phyloP scores from a whole-genome alignment of 1,284 basidiomycete genomes.

The Stygiomarasmius scandens region DNA sequence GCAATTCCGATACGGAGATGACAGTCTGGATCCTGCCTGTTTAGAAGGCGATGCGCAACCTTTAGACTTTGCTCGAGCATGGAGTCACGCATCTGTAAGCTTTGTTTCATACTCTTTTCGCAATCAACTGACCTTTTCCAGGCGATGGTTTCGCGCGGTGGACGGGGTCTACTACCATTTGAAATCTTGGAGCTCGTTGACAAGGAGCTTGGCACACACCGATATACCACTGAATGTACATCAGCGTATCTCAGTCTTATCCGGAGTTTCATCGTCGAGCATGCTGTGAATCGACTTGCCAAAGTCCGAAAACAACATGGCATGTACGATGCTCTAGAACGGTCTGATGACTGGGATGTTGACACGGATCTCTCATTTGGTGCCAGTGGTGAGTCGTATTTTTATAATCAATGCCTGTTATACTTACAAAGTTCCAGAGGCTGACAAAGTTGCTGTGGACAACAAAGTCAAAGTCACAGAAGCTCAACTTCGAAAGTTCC shows the following conservation, averaged over 20 bases:
- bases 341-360: slow-evolving; percentile 77
- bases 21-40: slow-evolving; percentile 96
- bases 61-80: slow-evolving; percentile 86
- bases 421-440: slow-evolving; percentile 38
- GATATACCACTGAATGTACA: slow-evolving; percentile 74
- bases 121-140: slow-evolving; percentile 30
- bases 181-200: slow-evolving; percentile 83
- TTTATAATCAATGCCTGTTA: slow-evolving; percentile 6
- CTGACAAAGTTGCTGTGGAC: slow-evolving; percentile 75
- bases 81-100: slow-evolving; percentile 86
- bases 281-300: slow-evolving; percentile 73
- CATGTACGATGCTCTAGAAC: slow-evolving; percentile 84
- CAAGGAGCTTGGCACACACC: slow-evolving; percentile 58
- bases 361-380: slow-evolving; percentile 80
- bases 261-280: slow-evolving; percentile 71
- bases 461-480: slow-evolving; percentile 92
- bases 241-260: slow-evolving; percentile 80
- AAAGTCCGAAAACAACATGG: slow-evolving; percentile 74
- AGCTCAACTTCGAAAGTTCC: slow-evolving; percentile 78
- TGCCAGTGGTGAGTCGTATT: slow-evolving; percentile 59
- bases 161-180: slow-evolving; percentile 80
- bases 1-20: slow-evolving; percentile 97
- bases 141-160: slow-evolving; percentile 63
- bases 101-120: neutral
- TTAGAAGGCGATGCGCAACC: slow-evolving; percentile 93